Evolutionary conservation across 495 filamentous ascomycete genomes (phyloP).

Genomic region (Trichoderma asperelloides): DNA sequence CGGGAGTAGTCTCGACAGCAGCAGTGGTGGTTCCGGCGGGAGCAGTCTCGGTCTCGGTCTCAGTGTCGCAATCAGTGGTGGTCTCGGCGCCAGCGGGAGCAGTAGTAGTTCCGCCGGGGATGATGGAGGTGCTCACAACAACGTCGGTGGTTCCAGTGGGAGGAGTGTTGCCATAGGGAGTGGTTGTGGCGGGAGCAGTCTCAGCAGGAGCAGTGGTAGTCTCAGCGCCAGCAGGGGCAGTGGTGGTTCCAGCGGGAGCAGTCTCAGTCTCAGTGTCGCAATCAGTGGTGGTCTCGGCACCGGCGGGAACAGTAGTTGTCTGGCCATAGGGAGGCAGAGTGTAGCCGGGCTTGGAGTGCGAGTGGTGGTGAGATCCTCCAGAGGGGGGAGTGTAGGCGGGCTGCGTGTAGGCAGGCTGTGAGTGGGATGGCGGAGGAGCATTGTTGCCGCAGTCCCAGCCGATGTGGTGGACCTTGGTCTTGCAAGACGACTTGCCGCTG

Average conservation of each 20-base stretch:
- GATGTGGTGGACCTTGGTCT: slow-evolving; percentile 66
- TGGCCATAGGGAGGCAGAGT: slow-evolving; percentile 65
- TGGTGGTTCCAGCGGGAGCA: slow-evolving; percentile 19
- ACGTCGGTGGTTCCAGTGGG: slow-evolving; percentile 36
- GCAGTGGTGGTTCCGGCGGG: slow-evolving; percentile 58
- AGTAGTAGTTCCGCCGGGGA: slow-evolving; percentile 18
- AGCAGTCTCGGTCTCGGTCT: slow-evolving; percentile 19
- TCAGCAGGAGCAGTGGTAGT: slow-evolving; percentile 12
- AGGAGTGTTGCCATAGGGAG: slow-evolving; percentile 35
- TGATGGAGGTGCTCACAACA: slow-evolving; percentile 40
- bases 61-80: slow-evolving; percentile 39
- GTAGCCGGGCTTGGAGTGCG: slow-evolving; percentile 33
- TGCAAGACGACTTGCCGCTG: slow-evolving; percentile 45
- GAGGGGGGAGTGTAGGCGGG: slow-evolving; percentile 10
- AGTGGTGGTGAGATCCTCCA: background rate
- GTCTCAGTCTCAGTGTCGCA: slow-evolving; percentile 13
- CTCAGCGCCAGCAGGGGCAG: slow-evolving; percentile 17
- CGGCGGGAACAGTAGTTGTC: slow-evolving; percentile 37
- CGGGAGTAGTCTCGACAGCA: too few species aligned
- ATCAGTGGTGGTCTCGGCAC: slow-evolving; percentile 39
- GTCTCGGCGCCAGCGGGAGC: slow-evolving; percentile 34
- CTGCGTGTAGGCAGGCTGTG: background rate
- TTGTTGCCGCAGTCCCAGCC: slow-evolving; percentile 60
- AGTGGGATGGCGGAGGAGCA: background rate
- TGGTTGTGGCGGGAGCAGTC: slow-evolving; percentile 17